A percentile compares a stretch with the other conserved stretches of the same genome.
Evolutionary conservation across 2,329 filamentous ascomycete species (phyloP).

Genomic region (Paraphaeosphaeria sporulosa): DNA sequence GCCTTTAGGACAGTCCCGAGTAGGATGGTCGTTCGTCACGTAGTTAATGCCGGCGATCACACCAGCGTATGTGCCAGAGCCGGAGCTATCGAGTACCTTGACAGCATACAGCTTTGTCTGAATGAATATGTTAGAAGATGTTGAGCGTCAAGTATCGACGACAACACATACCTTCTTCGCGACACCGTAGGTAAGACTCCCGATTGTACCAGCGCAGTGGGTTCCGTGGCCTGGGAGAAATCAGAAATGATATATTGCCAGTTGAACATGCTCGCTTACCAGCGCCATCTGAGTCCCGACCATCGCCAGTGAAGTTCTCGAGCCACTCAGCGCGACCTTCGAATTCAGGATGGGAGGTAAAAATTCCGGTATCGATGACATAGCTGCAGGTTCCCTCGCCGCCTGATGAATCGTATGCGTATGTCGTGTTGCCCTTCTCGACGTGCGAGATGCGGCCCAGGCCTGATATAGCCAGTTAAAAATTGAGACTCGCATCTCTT

Average conservation of each 20-base stretch:
- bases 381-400: slow-evolving; percentile 60
- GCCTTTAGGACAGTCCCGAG: slow-evolving; percentile 31
- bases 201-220: slow-evolving; percentile 46
- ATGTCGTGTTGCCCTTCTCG: slow-evolving; percentile 38
- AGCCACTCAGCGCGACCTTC: slow-evolving; percentile 41
- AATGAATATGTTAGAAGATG: too few relatives aligned
- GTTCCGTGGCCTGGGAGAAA: slow-evolving; percentile 40
- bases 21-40: slow-evolving; percentile 20
- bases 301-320: slow-evolving; percentile 35
- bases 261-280: slow-evolving; percentile 10
- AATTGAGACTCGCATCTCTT: not conserved
- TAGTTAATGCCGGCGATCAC: slow-evolving; percentile 33
- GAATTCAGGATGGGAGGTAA: slow-evolving; percentile 57
- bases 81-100: slow-evolving; percentile 45
- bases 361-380: slow-evolving; percentile 71
- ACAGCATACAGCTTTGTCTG: slow-evolving; percentile 42
- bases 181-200: slow-evolving; percentile 42
- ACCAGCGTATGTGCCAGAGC: slow-evolving; percentile 31
- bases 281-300: slow-evolving; percentile 30
- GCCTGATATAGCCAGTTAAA: not conserved
- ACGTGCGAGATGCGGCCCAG: slow-evolving; percentile 49
- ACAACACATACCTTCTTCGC: slow-evolving; percentile 32
- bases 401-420: slow-evolving; percentile 48
- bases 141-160: too few relatives aligned
- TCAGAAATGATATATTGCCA: not conserved